phyloP scores from a whole-genome alignment of 805 yeast species.

The Cyberlindnera xishuangbannaensis region DNA sequence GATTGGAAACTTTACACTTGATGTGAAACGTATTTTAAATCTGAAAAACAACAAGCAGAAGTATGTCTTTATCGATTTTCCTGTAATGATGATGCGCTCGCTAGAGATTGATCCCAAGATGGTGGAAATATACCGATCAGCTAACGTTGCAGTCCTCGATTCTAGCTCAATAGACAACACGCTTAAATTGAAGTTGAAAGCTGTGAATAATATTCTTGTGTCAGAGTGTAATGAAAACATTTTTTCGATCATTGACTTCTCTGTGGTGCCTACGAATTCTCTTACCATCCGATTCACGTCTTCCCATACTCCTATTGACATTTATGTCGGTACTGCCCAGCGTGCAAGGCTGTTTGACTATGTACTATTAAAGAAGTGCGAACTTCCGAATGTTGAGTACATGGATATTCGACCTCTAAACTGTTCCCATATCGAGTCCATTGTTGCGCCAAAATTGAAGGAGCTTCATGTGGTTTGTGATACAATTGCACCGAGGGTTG shows the following conservation, averaged over 20 bases:
- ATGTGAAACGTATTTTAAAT: constrained; percentile 3
- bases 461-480: constrained; percentile 2
- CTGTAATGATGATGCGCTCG: constrained; percentile 3
- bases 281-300: constrained; percentile 6
- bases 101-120: constrained; percentile 10
- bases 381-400: background rate
- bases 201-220: constrained; percentile 1
- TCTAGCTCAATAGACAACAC: constrained; percentile 2
- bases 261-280: background rate
- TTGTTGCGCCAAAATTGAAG: constrained; percentile 4
- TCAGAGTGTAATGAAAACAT: constrained; percentile 3
- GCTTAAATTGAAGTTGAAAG: constrained; percentile 1
- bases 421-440: constrained; percentile 1
- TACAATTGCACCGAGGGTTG: constrained; percentile 5
- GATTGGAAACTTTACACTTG: constrained; percentile 5
- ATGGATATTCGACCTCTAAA: constrained; percentile 1
- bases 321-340: constrained; percentile 4
- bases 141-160: constrained; percentile 1
- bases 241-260: constrained; percentile 6
- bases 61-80: constrained; percentile 9
- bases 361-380: constrained; percentile 1
- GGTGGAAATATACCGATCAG: constrained; percentile 6
- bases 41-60: constrained; percentile 2
- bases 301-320: constrained; percentile 3
- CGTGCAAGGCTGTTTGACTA: constrained; percentile 2